Conservation (phyloP, 306 rosid species). For the Sophora flavescens region DNA sequence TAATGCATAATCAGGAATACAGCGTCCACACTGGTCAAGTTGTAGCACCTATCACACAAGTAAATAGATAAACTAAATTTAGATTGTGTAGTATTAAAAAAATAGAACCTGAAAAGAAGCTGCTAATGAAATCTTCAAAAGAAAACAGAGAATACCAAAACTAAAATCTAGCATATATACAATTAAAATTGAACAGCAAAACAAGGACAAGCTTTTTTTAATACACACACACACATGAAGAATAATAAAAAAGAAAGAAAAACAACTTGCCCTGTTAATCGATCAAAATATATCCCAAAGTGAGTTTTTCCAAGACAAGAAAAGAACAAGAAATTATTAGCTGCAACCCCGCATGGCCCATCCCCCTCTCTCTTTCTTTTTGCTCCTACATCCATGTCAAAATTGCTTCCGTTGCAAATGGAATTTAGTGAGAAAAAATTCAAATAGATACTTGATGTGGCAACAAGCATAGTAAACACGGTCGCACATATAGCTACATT, state of each 20-base stretch:
- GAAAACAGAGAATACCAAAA: not conserved
- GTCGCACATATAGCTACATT: not conserved
- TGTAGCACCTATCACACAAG: conserved; percentile 73
- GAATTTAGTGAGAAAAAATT: not conserved
- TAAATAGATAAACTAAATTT: conserved; percentile 37
- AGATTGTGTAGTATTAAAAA: conserved; percentile 16
- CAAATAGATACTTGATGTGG: not conserved
- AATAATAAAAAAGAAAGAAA: not conserved
- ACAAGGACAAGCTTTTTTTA: not conserved
- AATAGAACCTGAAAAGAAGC: conserved; percentile 9
- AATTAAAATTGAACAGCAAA: conserved; percentile 7
- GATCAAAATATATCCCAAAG: not conserved
- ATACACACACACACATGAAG: not conserved
- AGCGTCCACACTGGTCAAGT: conserved; percentile 87
- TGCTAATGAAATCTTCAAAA: conserved; percentile 7
- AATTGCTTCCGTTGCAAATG: not conserved
- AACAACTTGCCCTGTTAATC: not conserved
- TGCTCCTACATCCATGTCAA: not conserved
- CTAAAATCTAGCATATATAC: conserved; percentile 1
- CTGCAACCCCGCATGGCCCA: not conserved
- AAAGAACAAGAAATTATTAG: not conserved
- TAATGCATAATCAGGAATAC: conserved; percentile 67
- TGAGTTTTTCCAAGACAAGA: not conserved
- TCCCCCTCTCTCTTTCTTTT: not conserved
- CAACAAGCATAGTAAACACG: not conserved